These are phyloP conservation scores for Coemansia sp. DNA, from an alignment of 192 early-diverging fungal genomes.

Conservation along the genomic window DNA sequence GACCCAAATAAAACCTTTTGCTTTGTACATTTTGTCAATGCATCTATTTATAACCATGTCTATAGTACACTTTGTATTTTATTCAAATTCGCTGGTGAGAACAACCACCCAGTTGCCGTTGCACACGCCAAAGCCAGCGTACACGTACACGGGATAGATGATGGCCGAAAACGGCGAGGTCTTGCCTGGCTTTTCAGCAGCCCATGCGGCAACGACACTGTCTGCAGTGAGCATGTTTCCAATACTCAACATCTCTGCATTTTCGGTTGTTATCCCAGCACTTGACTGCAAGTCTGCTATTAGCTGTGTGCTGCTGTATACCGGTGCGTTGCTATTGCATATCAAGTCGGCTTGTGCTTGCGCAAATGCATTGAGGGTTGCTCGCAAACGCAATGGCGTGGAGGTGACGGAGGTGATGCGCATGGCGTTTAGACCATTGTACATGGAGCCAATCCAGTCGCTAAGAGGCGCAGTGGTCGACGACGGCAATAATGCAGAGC, in stretches of 20 bases:
- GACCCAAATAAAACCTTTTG: too few species aligned
- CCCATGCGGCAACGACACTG: neutral
- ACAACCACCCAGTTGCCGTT: constrained; percentile 4
- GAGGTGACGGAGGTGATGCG: constrained; percentile 1
- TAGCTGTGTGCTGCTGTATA: neutral
- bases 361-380: constrained; percentile 5
- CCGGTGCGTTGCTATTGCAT: neutral
- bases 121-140: constrained; percentile 11
- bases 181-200: neutral
- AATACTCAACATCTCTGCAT: neutral
- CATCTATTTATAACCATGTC: neutral
- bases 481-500: neutral
- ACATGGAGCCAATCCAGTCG: constrained; percentile 8
- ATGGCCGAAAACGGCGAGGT: neutral
- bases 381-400: constrained; percentile 3
- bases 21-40: too few species aligned
- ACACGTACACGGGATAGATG: neutral
- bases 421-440: constrained; percentile 5
- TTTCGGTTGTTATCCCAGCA: neutral
- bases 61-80: neutral
- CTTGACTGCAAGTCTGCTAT: neutral
- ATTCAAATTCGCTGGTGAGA: constrained; percentile 9
- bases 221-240: neutral
- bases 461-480: neutral
- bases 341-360: constrained; percentile 2